Base-by-base conservation (phyloP, 2,329 filamentous ascomycete species). In the Dactylellina leptospora region DNA sequence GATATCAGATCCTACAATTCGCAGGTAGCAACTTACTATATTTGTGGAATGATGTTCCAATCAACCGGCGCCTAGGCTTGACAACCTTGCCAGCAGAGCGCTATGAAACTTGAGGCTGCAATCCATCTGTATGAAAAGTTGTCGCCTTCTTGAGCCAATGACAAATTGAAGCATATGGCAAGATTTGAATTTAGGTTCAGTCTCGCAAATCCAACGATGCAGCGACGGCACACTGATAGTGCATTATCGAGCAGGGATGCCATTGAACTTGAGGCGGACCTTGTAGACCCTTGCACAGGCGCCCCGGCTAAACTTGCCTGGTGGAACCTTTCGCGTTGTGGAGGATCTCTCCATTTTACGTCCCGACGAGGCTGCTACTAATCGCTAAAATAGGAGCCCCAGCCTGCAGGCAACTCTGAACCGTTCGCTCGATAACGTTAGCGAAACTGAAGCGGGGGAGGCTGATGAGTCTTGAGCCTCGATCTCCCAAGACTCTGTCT, bases 271-370 rank as follows among this genome's bases (percentile, higher is more conserved):
- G 60, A 45, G 53, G 61, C 44, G 33, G 53, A 13, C 13, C 9
- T n/a, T n/a, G 27, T 20, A 36, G 23, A 40, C 36, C 2, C 18
- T 10, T 20, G 11, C n/a, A 8, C 20, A n/a, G 25, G 2, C 11
- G 28, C 48, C 53, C 47, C 63, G 63, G 38, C n/a, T 69, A 69
- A 69, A 69, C 63, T 18, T 69, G 48, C 63, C 47, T 10, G 33
- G 16, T 13, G 28, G 9, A 9, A 20, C 6, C 28, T 40, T 25
- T 45, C 11, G 23, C 16, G 18, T 55, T 64, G 16, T 51, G 53
- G 51, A 42, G 33, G 33, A 44, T 51, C 54, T 27, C 23, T 45
- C 23, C 22, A 4, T 16, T 5, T 1, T 40, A n/a, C 3, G 36
- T 22, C 33, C 4, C 28, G 33, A 27, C 51, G 54, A 68, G 62